Percentiles rank a stretch among this genome's conserved stretches.
Evolutionary conservation across 2,329 filamentous ascomycete genomes (phyloP).

Genomic region (Scedosporium boydii): DNA sequence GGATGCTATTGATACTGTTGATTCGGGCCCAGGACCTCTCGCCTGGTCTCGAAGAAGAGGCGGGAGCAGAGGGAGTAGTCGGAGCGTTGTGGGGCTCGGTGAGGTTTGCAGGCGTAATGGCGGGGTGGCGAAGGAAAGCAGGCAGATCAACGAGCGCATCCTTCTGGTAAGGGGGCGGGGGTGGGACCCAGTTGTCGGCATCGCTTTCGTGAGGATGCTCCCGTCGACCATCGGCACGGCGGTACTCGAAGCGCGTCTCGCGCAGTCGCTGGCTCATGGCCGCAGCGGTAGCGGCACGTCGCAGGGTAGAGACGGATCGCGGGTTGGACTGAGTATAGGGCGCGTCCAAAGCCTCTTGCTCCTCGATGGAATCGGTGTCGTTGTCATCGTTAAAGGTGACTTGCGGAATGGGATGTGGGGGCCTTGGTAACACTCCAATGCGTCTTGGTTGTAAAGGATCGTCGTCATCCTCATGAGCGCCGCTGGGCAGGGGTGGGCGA

Average conservation of each 20-base stretch:
- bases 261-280: conserved; percentile 62
- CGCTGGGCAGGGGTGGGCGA: conserved; percentile 15
- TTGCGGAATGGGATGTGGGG: conserved; percentile 7
- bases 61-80: conserved; percentile 6
- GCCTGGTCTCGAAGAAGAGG: conserved; percentile 9
- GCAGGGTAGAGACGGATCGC: conserved; percentile 59
- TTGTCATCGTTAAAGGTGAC: conserved; percentile 22
- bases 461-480: conserved; percentile 28
- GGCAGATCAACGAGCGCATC: conserved; percentile 50
- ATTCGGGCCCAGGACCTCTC: neutral
- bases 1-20: neutral
- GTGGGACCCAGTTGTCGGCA: conserved; percentile 80
- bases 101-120: conserved; percentile 24
- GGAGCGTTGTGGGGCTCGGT: conserved; percentile 8
- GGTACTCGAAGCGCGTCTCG: conserved; percentile 49
- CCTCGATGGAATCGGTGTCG: conserved; percentile 41
- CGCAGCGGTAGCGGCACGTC: conserved; percentile 66
- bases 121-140: conserved; percentile 42
- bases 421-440: conserved; percentile 25
- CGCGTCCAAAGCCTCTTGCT: conserved; percentile 55
- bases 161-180: conserved; percentile 69
- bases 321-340: conserved; percentile 67
- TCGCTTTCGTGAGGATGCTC: conserved; percentile 80
- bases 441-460: conserved; percentile 45
- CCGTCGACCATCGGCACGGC: conserved; percentile 57